phyloP scores from a whole-genome alignment of 257 asterid genomes.

The Salvia rosmarinus region DNA sequence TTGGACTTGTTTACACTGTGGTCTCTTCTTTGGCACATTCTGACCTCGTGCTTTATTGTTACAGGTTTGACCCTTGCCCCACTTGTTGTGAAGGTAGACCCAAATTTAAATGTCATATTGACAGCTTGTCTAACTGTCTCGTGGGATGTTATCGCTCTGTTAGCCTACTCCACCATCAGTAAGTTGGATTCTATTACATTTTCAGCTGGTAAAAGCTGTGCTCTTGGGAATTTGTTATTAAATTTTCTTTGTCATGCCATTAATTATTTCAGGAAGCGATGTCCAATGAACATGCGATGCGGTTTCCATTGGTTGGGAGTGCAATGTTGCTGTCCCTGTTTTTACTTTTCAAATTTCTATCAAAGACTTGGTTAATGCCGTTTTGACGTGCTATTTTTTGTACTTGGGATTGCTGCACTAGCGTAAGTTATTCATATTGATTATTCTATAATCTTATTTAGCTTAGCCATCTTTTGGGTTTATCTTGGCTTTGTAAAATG shows the following conservation, averaged over 20 bases:
- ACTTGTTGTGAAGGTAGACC: conserved; percentile 84
- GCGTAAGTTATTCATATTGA: conserved; percentile 67
- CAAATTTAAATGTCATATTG: conserved; percentile 81
- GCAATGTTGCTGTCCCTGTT: conserved; percentile 93
- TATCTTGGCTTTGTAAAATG: background rate
- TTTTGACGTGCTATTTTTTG: conserved; percentile 87
- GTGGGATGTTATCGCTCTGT: conserved; percentile 91
- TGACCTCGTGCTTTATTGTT: conserved; percentile 28
- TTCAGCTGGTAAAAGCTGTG: conserved; percentile 16
- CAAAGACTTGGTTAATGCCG: conserved; percentile 98
- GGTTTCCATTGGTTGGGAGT: conserved; percentile 95
- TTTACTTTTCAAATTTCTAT: conserved; percentile 91
- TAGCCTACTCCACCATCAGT: conserved; percentile 91
- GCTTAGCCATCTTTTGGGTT: background rate
- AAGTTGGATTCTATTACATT: conserved; percentile 39
- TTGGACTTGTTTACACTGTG: background rate
- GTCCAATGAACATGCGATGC: conserved; percentile 98
- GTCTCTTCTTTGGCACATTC: conserved; percentile 17
- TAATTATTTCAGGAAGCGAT: conserved; percentile 76
- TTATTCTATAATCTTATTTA: conserved; percentile 32
- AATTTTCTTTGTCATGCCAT: conserved; percentile 15
- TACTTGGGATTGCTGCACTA: conserved; percentile 92
- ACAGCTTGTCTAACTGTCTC: conserved; percentile 90
- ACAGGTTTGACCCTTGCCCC: conserved; percentile 91
- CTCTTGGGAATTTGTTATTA: background rate